Conservation (phyloP, 1,284 basidiomycete species). For the Fomitopsis palustris region DNA sequence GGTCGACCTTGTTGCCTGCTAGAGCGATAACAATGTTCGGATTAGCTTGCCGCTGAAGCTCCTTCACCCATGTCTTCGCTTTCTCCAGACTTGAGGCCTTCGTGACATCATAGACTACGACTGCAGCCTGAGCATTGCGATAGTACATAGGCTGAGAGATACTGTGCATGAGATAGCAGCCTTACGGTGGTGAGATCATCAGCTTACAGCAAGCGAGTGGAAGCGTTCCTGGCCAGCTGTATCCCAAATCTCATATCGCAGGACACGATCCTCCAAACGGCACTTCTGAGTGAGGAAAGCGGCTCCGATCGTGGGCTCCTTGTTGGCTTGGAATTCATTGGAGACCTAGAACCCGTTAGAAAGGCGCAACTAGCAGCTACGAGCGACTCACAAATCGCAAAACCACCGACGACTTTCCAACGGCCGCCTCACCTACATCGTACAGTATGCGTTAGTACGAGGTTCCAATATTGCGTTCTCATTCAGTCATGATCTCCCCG, state of each 20-base stretch:
- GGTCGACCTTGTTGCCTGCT: constrained; percentile 94
- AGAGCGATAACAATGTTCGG: constrained; percentile 99
- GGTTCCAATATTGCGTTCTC: not conserved
- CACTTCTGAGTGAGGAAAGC: constrained; percentile 93
- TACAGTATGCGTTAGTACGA: constrained; percentile 11
- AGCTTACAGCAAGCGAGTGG: constrained; percentile 81
- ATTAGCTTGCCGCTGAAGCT: constrained; percentile 97
- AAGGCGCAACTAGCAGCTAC: not conserved
- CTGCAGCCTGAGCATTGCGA: constrained; percentile 96
- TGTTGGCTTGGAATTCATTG: constrained; percentile 95
- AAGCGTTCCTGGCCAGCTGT: constrained; percentile 95
- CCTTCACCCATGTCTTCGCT: constrained; percentile 99
- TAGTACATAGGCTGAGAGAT: constrained; percentile 89
- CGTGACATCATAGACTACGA: constrained; percentile 97
- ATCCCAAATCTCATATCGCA: constrained; percentile 97
- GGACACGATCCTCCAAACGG: constrained; percentile 84
- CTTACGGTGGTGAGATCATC: not conserved
- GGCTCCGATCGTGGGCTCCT: constrained; percentile 97
- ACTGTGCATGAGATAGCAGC: not conserved
- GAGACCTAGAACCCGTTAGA: constrained; percentile 53
- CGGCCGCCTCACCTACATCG: constrained; percentile 87
- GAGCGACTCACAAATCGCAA: constrained; percentile 83
- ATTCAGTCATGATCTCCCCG: not conserved
- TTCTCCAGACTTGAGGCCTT: constrained; percentile 95
- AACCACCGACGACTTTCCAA: constrained; percentile 99